A percentile compares a stretch with the other conserved stretches of the same genome.
phyloP scores from a whole-genome alignment of 148 eudicot genomes.

The Hydrangea macrophylla region DNA sequence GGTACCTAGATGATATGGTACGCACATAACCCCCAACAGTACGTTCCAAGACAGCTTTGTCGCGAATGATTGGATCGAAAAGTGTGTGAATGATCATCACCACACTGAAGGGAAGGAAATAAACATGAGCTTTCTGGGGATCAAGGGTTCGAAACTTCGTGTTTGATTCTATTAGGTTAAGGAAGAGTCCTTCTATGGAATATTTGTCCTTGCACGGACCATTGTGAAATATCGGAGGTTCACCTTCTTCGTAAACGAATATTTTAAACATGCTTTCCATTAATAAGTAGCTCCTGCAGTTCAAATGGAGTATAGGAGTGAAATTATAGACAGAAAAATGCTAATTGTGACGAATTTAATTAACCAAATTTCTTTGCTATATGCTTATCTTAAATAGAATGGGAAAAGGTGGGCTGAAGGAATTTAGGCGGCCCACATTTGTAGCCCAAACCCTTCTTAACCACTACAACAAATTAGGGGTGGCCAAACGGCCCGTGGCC shows the following conservation, averaged over 20 bases:
- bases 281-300: constrained; percentile 50
- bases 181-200: constrained; percentile 64
- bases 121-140: constrained; percentile 54
- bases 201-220: constrained; percentile 62
- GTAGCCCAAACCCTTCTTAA: no score
- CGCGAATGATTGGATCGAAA: constrained; percentile 40
- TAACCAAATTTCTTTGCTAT: neutral
- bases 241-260: constrained; percentile 67
- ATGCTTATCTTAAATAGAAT: no score
- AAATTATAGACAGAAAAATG: no score
- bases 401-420: no score
- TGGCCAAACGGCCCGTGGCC: no score
- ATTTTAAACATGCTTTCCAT: constrained; percentile 72
- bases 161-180: constrained; percentile 37
- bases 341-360: neutral
- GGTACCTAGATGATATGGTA: constrained; percentile 49
- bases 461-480: no score
- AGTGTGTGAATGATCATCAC: constrained; percentile 53
- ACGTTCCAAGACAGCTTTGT: constrained; percentile 44
- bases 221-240: constrained; percentile 64
- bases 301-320: neutral
- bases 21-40: constrained; percentile 48
- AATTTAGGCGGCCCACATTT: no score
- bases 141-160: constrained; percentile 32
- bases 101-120: constrained; percentile 70